phyloP scores from a whole-genome alignment of 192 early-diverging fungal species.

The Entomortierella parvispora region DNA sequence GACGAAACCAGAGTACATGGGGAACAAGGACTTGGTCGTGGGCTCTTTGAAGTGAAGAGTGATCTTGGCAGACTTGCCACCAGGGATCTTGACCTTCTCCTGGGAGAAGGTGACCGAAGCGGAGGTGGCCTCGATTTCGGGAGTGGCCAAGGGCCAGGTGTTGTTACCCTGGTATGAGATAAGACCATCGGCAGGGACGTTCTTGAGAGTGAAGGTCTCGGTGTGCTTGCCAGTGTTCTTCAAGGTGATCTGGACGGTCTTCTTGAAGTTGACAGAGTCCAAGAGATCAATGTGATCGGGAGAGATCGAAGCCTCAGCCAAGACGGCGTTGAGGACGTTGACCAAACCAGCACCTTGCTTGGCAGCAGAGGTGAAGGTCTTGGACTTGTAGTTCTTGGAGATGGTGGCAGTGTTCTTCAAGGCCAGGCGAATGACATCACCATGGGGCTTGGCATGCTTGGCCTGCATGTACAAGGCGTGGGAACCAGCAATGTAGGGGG shows the following conservation, averaged over 20 bases:
- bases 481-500: conserved; percentile 55
- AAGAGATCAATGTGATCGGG: conserved; percentile 42
- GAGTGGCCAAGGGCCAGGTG: conserved; percentile 16
- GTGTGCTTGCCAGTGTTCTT: conserved; percentile 50
- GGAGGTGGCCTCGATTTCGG: conserved; percentile 16
- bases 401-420: conserved; percentile 44
- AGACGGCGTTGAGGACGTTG: conserved; percentile 37
- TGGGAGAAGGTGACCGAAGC: conserved; percentile 28
- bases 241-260: conserved; percentile 50
- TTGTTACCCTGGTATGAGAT: conserved; percentile 25
- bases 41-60: conserved; percentile 30
- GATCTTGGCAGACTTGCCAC: conserved; percentile 29
- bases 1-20: conserved; percentile 60
- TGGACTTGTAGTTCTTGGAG: conserved; percentile 4
- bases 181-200: conserved; percentile 35
- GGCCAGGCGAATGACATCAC: conserved; percentile 25
- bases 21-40: too few relatives aligned
- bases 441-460: conserved; percentile 22
- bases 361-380: conserved; percentile 31
- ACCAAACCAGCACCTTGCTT: conserved; percentile 52
- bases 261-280: conserved; percentile 18
- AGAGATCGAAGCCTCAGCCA: conserved; percentile 17
- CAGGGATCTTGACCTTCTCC: conserved; percentile 35
- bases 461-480: conserved; percentile 45
- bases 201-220: conserved; percentile 43